phyloP scores from a whole-genome alignment of 1,139 yeast genomes.

The Saccharomyces pastorianus region DNA sequence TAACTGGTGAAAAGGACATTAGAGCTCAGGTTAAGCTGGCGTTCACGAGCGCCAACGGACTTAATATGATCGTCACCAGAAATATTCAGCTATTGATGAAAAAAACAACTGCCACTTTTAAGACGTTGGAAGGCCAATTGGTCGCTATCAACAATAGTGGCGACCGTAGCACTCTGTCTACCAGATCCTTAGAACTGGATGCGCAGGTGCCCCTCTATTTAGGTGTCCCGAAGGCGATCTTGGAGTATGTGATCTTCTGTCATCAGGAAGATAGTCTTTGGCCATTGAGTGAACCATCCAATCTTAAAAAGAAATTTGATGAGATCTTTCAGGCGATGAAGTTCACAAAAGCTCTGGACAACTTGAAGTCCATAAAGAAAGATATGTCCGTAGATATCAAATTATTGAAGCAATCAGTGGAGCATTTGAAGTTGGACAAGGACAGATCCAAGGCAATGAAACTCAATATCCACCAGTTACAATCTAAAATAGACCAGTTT shows the following conservation, averaged over 20 bases:
- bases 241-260: constrained; percentile 91
- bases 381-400: constrained; percentile 71
- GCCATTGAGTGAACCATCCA: constrained; percentile 92
- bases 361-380: constrained; percentile 64
- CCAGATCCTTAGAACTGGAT: constrained; percentile 82
- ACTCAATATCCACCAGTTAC: constrained; percentile 41
- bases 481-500: constrained; percentile 39
- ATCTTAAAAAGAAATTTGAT: constrained; percentile 83
- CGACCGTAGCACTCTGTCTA: constrained; percentile 65
- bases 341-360: constrained; percentile 83
- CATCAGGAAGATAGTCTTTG: constrained; percentile 96
- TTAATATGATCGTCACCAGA: constrained; percentile 78
- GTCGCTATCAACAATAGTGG: constrained; percentile 54
- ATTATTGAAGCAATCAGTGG: constrained; percentile 67
- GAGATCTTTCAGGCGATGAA: constrained; percentile 94
- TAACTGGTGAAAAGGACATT: constrained; percentile 67
- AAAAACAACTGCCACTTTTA: constrained; percentile 62
- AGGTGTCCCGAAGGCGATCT: constrained; percentile 81
- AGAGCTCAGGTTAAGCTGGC: constrained; percentile 88
- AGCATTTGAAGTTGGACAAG: constrained; percentile 64
- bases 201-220: constrained; percentile 68
- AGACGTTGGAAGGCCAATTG: constrained; percentile 84
- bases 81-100: constrained; percentile 66
- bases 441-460: constrained; percentile 59
- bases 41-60: constrained; percentile 64